Evolutionary conservation across 1,139 yeast species (phyloP), one percentile per base, ranked within the genome.

Genomic region (Magnusiomyces tetraspermus): DNA sequence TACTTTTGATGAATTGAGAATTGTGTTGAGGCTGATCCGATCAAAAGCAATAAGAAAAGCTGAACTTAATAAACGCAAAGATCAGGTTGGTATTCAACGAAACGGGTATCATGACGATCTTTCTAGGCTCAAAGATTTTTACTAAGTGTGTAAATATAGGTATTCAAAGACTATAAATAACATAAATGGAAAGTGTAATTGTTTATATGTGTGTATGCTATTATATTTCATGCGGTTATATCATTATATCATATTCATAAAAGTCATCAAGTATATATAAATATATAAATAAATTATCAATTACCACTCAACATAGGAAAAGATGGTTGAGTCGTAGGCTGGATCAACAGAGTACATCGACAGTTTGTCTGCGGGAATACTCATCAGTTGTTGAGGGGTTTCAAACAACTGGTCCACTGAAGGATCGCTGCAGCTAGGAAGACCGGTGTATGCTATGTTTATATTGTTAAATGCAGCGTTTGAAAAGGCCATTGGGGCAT

Each of bases 1-100:
- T 49, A 54, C 55, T 10, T 60, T 59, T 33, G 67, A 64, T 17
- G 68, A 64, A 47, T 53, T 59, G 36, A 63, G 63, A 53, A 61
- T 61, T 21, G 48, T 65, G 43, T 50, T 62, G 41, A 55, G 63
- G 48, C 57, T 65, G 42, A 56, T 63, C 50, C 59, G 64, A 50
- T 55, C 60, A 36, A 64, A 60, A 38, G 49, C 58, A 4, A 59
- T 62, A 23, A 56, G 59, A 37, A 59, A 60, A 53, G 58, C 61
- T 42, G 67, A 64, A 51, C 56, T 58, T 23, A 57, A 58, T 13
- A 61, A 60, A 13, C 52, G 66, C 5, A 58, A 59, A 37, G 67
- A 64, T 40, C 61, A 64, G 13, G 66, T 61, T 37, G 50, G 53
- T 24, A 53, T 58, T n/a, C 62, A 64, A 19, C 57, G 57, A 45